Base-by-base conservation (phyloP, 1,284 basidiomycete species). In the Ustilago nuda region DNA sequence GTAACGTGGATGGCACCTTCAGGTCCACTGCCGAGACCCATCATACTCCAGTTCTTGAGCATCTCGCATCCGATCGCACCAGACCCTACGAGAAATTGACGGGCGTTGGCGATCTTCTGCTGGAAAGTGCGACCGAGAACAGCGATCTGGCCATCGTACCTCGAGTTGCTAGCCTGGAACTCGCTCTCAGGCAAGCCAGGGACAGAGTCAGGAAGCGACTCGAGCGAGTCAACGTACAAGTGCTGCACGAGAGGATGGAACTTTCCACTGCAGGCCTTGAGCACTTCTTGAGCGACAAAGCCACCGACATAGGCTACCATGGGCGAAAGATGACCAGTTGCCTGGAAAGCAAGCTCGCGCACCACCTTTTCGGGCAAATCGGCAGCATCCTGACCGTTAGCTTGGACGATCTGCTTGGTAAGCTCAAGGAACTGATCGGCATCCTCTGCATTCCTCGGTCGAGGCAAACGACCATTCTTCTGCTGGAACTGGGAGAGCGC, bases 31-130 rank as follows among this genome's bases (percentile, higher is more conserved):
- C 91, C 96, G 54, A 99, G 88, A 78, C 97, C 97, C 91, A 99
- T 98, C 94, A 99, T 95, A 82, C 93, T 93, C 97, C 97, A 99
- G 87, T 99, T 99, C 89, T 99, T 99, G 84, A 99, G 88, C 97
- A 99, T 99, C 88, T 99, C 97, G 85, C 98, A 99, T 30, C 97
- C 97, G 86, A 99, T 99, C 52, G 97, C 97, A 68, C 97, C 97
- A 27, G 96, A 92, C 8, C 97, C 97, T 59, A 99, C 97, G 35
- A 99, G 90, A 90, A 99, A 99, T 85, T 99, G 94, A 50, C 93
- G 90, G 85, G 94, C 91, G 84, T 94, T 93, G 60, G 91, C 90
- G 68, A 99, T 92, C 89, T 94, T 98, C 45, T 93, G 89, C 83
- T 99, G 97, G 91, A 99, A 99, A 2, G 87, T 86, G 85, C 91